Percentiles rank a stretch among this genome's conserved stretches.
Conservation (phyloP, 2,329 filamentous ascomycete species). For the Exophiala aquamarina region DNA sequence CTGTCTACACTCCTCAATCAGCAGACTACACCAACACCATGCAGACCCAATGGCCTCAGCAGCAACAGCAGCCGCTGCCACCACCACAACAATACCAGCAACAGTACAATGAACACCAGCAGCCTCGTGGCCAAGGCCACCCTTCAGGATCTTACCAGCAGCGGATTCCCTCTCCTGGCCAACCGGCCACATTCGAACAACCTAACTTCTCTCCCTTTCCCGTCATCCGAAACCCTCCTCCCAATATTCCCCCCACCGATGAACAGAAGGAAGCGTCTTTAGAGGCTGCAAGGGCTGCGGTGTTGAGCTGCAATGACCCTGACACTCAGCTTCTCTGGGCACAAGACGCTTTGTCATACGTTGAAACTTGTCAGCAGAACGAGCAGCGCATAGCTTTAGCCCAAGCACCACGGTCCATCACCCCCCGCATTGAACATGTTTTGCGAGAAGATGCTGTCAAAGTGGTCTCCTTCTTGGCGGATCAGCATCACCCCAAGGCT, state of each 20-base stretch:
- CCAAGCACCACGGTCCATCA: slow-evolving; percentile 66
- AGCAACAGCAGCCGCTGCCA: slow-evolving; percentile 14
- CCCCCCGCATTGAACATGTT: slow-evolving; percentile 85
- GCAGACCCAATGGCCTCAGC: slow-evolving; percentile 8
- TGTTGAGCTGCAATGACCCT: slow-evolving; percentile 90
- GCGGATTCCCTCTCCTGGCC: slow-evolving; percentile 50
- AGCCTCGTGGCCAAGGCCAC: slow-evolving; percentile 32
- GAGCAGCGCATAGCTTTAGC: slow-evolving; percentile 64
- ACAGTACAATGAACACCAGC: slow-evolving; percentile 34
- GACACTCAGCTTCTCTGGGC: slow-evolving; percentile 97
- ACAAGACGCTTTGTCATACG: slow-evolving; percentile 84
- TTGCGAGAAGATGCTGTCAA: slow-evolving; percentile 85
- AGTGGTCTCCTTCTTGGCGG: slow-evolving; percentile 84
- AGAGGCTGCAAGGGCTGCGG: slow-evolving; percentile 77
- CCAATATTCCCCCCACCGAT: slow-evolving; percentile 89
- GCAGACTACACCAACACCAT: slow-evolving; percentile 10
- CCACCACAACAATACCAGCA: slow-evolving; percentile 39
- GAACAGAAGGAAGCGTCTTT: slow-evolving; percentile 90
- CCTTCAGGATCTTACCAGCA: slow-evolving; percentile 26
- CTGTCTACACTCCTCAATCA: slow-evolving; percentile 22
- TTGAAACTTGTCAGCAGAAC: slow-evolving; percentile 79
- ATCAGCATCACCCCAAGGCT: slow-evolving; percentile 89
- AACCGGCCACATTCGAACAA: slow-evolving; percentile 54
- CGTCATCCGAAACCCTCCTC: slow-evolving; percentile 71
- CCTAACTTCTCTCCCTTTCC: slow-evolving; percentile 93